Evolutionary conservation across 2,329 filamentous ascomycete genomes (phyloP), one percentile per base, ranked within the genome.

Genomic region (Penicillium capsulatum): DNA sequence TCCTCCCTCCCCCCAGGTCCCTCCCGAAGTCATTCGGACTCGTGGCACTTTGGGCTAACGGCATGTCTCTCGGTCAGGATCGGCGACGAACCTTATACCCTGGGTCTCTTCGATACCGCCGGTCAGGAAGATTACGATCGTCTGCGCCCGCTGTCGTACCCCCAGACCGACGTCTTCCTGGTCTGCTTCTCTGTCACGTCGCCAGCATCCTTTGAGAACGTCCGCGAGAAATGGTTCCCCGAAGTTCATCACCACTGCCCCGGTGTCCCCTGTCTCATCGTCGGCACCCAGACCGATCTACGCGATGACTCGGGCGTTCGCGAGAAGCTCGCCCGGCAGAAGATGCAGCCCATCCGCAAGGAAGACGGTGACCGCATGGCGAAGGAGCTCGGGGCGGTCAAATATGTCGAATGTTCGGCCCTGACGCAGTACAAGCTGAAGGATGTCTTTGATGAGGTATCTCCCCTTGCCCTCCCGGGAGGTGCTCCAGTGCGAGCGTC

Each of bases 61-160:
- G 10, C 5, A 6, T 28, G 26, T 11, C 26, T 11, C 14, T 16
- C 26, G 34, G 22, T 24, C 37, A 98, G 92, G 92, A 97, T 98
- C 66, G 92, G 92, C 52, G 92, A 97, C 67, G 92, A 98, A 71
- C 92, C 92, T 44, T 97, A 97, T 68, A 98, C 92, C 11, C 78
- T 98, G 33, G 92, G 92, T 43, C 79, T 98, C 17, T 98, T 97
- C 65, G 92, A 98, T 82, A 98, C 92, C 26, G 92, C 92, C 48
- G 92, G 92, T 68, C 92, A 98, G 74, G 92, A 98, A 77, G 91
- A 98, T 82, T 97, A 97, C 73, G 92, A 98, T 70, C 85, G 92
- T 59, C 81, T 98, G 51, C 86, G 92, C 61, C 92, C 92, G 33
- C 80, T 97, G 45, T 97, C 92, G 49, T 98, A 98, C 67, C 92